phyloP scores from a whole-genome alignment of 129 eudicot genomes.

The Rutidosis leptorrhynchoides region DNA sequence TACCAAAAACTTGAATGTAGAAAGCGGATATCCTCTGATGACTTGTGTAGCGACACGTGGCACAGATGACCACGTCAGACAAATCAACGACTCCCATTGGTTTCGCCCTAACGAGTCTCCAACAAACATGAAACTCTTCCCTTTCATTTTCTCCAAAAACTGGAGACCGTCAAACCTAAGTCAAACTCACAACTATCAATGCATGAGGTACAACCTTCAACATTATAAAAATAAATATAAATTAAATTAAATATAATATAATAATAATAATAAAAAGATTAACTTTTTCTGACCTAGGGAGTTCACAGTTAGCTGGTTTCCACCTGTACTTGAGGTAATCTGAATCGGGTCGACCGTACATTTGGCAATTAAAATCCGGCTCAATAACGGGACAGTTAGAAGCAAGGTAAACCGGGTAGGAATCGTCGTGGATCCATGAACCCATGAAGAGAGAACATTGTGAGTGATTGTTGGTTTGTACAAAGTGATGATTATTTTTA shows the following conservation, averaged over 20 bases:
- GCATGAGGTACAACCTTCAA: conserved; percentile 10
- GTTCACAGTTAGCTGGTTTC: conserved; percentile 76
- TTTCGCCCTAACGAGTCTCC: conserved; percentile 86
- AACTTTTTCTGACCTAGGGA: conserved; percentile 64
- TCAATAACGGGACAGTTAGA: conserved; percentile 66
- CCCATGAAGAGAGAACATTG: conserved; percentile 66
- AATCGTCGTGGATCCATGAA: conserved; percentile 66
- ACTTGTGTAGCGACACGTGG: conserved; percentile 49
- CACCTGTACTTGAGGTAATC: conserved; percentile 83
- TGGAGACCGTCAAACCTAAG: conserved; percentile 74
- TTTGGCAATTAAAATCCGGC: conserved; percentile 73
- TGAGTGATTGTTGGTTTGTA: conserved; percentile 48
- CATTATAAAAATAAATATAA: background rate
- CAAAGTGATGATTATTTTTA: conserved; percentile 35
- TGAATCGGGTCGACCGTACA: conserved; percentile 83
- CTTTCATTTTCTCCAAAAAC: conserved; percentile 65
- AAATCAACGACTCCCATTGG: conserved; percentile 94
- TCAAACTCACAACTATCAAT: conserved; percentile 14
- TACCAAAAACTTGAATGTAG: conserved; percentile 64
- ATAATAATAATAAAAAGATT: background rate
- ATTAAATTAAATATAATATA: background rate
- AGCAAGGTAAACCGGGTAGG: conserved; percentile 58
- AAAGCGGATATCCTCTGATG: conserved; percentile 63
- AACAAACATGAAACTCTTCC: conserved; percentile 83
- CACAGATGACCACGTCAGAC: conserved; percentile 66